Percentiles rank a stretch among this genome's conserved stretches.
Evolutionary conservation across 768 basidiomycete species (phyloP).

Genomic region (Mycena rebaudengoi): DNA sequence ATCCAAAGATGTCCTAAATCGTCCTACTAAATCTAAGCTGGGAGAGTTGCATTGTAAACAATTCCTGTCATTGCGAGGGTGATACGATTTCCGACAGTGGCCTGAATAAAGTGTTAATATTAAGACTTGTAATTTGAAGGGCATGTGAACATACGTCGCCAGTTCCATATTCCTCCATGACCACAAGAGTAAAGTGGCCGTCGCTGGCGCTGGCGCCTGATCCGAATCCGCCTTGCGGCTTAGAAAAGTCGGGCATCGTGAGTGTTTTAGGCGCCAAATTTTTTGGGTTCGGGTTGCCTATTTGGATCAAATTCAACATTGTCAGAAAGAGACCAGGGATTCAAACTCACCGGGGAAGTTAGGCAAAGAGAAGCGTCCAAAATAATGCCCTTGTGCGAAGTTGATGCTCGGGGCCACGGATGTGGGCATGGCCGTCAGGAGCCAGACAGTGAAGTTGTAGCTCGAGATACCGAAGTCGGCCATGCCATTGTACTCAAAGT

Average conservation of each 20-base stretch:
- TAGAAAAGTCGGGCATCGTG: constrained; percentile 57
- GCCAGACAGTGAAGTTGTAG: constrained; percentile 49
- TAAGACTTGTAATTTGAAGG: not conserved
- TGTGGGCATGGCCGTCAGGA: constrained; percentile 43
- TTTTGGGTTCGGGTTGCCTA: constrained; percentile 50
- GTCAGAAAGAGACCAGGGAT: too few relatives aligned
- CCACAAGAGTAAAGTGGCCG: constrained; percentile 43
- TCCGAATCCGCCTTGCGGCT: constrained; percentile 49
- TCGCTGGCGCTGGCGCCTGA: constrained; percentile 40
- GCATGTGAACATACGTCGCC: constrained; percentile 36
- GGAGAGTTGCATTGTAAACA: constrained; percentile 24
- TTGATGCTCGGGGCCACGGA: constrained; percentile 34
- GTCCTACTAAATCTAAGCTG: too few relatives aligned
- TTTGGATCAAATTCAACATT: too few relatives aligned
- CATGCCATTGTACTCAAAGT: constrained; percentile 47
- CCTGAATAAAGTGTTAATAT: constrained; percentile 23
- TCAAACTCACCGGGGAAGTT: constrained; percentile 55
- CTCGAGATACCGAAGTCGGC: constrained; percentile 53
- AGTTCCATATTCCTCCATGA: constrained; percentile 54
- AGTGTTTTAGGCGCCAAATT: constrained; percentile 49
- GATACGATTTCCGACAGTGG: constrained; percentile 33
- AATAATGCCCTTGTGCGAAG: constrained; percentile 50
- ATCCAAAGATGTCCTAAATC: not conserved
- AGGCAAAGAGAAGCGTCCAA: constrained; percentile 51
- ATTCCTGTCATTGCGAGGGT: constrained; percentile 18